Evolutionary conservation across 495 filamentous ascomycete species (phyloP).

Genomic region (Daldinia vernicosa): DNA sequence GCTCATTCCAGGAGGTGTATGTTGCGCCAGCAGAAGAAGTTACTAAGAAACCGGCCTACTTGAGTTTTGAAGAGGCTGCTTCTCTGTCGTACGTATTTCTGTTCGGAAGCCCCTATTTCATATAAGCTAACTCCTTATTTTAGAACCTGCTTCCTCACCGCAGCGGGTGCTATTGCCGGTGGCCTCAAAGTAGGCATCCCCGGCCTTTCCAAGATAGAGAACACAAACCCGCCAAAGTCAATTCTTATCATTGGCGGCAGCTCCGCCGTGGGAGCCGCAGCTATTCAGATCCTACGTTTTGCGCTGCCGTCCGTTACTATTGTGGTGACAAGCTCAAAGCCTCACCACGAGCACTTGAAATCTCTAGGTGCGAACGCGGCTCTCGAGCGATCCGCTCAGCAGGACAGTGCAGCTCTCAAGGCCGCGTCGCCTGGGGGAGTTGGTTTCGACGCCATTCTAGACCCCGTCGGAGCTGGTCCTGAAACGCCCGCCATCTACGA

Average conservation of each 20-base stretch:
- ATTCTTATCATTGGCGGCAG: constrained; percentile 57
- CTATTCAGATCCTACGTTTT: constrained; percentile 54
- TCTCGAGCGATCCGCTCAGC: constrained; percentile 45
- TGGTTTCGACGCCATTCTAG: constrained; percentile 56
- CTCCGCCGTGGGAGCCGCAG: constrained; percentile 52
- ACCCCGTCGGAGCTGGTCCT: constrained; percentile 42
- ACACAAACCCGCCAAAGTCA: constrained; percentile 35
- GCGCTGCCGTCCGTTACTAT: constrained; percentile 49
- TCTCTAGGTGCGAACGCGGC: constrained; percentile 48
- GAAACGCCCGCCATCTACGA: constrained; percentile 27
- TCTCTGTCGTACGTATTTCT: constrained; percentile 50
- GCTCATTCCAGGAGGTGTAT: constrained; percentile 53
- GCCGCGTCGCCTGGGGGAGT: constrained; percentile 40
- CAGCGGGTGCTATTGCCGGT: constrained; percentile 42
- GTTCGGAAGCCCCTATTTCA: neutral
- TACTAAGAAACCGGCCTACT: constrained; percentile 50
- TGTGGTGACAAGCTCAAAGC: constrained; percentile 51
- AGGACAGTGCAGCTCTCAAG: constrained; percentile 41
- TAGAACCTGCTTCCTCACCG: constrained; percentile 56
- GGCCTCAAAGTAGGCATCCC: constrained; percentile 47
- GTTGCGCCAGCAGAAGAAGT: constrained; percentile 49
- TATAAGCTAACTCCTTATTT: neutral
- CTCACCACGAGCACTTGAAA: constrained; percentile 44
- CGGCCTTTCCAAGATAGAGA: constrained; percentile 31
- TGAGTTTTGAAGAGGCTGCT: constrained; percentile 54